A percentile compares a stretch with the other conserved stretches of the same genome.
phyloP scores from a whole-genome alignment of 352 stramenopile genomes.

The Globisporangium spinosum region DNA sequence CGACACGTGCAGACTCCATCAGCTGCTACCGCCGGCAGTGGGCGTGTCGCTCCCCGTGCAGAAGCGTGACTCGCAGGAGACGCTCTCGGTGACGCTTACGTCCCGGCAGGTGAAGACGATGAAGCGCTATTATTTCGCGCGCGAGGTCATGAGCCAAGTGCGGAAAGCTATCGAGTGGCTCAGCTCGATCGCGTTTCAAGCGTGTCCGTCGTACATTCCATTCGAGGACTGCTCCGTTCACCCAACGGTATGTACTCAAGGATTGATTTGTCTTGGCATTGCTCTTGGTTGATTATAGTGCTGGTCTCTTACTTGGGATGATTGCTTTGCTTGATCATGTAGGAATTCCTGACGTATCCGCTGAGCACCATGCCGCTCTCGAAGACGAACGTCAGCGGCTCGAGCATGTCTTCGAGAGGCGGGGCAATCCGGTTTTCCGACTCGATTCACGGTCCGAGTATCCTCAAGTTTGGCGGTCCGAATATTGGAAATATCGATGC shows the following conservation, averaged over 20 bases:
- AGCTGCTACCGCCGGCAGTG: not conserved
- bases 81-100: not conserved
- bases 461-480: not conserved
- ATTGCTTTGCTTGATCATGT: not conserved
- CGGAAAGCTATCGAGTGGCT: not conserved
- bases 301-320: not conserved
- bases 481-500: not conserved
- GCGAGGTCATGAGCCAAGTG: not conserved
- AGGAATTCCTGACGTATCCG: not conserved
- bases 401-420: not conserved
- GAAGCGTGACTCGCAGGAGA: not conserved
- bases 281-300: not conserved
- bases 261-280: not conserved
- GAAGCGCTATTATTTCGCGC: conserved; percentile 4
- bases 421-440: not conserved
- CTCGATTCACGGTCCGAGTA: not conserved
- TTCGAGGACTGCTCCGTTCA: not conserved
- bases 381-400: not conserved
- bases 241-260: not conserved
- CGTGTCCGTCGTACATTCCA: not conserved
- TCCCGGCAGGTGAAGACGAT: conserved; percentile 1
- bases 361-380: not conserved
- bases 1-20: not conserved
- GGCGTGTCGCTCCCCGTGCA: not conserved
- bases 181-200: not conserved